Evolutionary conservation across 352 stramenopile genomes (phyloP).

Genomic region (Plasmopara halstedii): DNA sequence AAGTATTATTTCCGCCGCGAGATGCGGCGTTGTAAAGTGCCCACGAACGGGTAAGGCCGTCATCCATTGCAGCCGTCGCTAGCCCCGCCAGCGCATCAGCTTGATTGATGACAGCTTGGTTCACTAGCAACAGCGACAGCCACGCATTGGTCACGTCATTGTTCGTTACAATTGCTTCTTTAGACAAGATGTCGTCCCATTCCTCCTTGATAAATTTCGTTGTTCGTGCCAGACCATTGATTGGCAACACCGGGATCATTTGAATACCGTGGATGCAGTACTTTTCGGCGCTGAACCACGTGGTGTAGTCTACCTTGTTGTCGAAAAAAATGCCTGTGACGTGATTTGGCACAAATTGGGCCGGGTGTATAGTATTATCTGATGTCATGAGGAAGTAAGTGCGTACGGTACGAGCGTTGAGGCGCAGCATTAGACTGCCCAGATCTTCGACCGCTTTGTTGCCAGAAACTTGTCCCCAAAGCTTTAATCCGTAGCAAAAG

Average conservation of each 20-base stretch:
- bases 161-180: conserved; percentile 47
- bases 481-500: conserved; percentile 74
- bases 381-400: conserved; percentile 77
- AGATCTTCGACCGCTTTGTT: conserved; percentile 59
- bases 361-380: conserved; percentile 57
- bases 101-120: conserved; percentile 59
- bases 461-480: conserved; percentile 56
- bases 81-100: conserved; percentile 37
- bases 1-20: conserved; percentile 6
- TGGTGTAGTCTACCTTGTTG: conserved; percentile 72
- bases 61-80: conserved; percentile 43
- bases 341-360: conserved; percentile 62
- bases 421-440: conserved; percentile 62
- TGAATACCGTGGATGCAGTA: conserved; percentile 78
- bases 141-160: conserved; percentile 46
- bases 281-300: conserved; percentile 73
- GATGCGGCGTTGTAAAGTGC: conserved; percentile 60
- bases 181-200: conserved; percentile 71
- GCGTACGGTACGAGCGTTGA: conserved; percentile 53
- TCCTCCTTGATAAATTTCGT: conserved; percentile 57
- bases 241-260: conserved; percentile 70
- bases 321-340: conserved; percentile 75
- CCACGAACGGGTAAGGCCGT: conserved; percentile 61
- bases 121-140: conserved; percentile 66
- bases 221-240: conserved; percentile 63